Base-by-base conservation (phyloP, 805 yeast genomes). In the Barnettozyma vustinii region DNA sequence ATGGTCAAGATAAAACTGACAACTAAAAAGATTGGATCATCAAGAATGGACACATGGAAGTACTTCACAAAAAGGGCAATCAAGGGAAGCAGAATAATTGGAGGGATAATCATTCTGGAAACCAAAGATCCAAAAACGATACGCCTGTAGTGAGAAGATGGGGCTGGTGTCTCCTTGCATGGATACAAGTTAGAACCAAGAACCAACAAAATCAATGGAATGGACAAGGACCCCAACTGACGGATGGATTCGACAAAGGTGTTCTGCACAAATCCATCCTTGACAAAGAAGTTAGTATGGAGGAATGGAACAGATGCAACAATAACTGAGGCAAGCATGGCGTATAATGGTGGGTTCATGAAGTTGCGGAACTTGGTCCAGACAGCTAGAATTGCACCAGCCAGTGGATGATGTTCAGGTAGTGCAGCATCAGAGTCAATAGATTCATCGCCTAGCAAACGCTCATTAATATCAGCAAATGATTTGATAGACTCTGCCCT, bases 281-380 rank as follows among this genome's bases (percentile, higher is more conserved):
- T 70, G 49, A 73, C 76, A 60, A 80, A 85, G 52, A 86, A 79
- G 47, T 73, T 70, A 35, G 70, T 67, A 58, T 83, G 84, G 16
- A 86, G 55, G 3, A 67, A 65, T 5, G 86, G 83, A 18, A 83
- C 69, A 0, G 87, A 76, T 3, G 92, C 94, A 48, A 86, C 84
- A 21, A 84, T 47, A 15, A 86, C 77, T 3, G 91, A 76, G 1
- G 81, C 64, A 10, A 81, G 61, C 91, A 86, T 86, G 9, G 95
- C 83, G 67, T 83, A 86, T 48, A 86, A 68, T 15, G 94, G 95
- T n/a, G 95, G 94, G 60, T 86, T 86, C 87, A 86, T 83, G 51
- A 74, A 74, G 8, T 66, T 55, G 41, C 67, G 59, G 27, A 79
- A 55, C 37, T 56, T 61, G 10, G 46, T 37, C 43, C 42, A 51